Evolutionary conservation across 2,329 filamentous ascomycete species (phyloP).

Genomic region (Didymella glomerata): DNA sequence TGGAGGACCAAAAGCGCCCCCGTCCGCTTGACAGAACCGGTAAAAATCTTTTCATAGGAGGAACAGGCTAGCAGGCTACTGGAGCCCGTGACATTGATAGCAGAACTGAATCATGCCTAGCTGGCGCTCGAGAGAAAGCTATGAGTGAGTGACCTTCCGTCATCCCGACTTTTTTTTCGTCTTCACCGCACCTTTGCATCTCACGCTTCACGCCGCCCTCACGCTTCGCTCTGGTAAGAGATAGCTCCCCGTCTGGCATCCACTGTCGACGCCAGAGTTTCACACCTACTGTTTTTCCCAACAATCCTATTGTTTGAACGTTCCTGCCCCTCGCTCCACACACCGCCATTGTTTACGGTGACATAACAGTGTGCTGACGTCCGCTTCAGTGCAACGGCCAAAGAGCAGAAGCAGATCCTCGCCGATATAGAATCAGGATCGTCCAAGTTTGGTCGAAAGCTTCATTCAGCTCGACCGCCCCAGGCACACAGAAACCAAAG

Average conservation of each 20-base stretch:
- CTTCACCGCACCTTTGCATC: slow-evolving; percentile 28
- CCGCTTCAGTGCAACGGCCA: slow-evolving; percentile 40
- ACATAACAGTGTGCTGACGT: slow-evolving; percentile 23
- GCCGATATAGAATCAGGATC: slow-evolving; percentile 51
- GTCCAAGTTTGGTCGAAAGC: slow-evolving; percentile 48
- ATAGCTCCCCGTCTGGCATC: slow-evolving; percentile 8
- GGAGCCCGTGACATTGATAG: slow-evolving; percentile 26
- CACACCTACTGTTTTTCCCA: slow-evolving; percentile 1
- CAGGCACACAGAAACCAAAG: slow-evolving; percentile 32
- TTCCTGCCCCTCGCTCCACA: slow-evolving; percentile 8
- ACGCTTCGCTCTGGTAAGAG: slow-evolving; percentile 25
- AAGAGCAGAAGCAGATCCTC: slow-evolving; percentile 52
- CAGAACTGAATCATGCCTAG: slow-evolving; percentile 48
- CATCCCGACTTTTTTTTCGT: slow-evolving; percentile 25
- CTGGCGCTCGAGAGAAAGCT: slow-evolving; percentile 52
- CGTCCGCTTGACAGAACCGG: slow-evolving; percentile 33
- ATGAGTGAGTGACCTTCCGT: slow-evolving; percentile 47
- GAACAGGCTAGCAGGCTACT: slow-evolving; percentile 35
- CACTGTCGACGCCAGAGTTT: slow-evolving; percentile 11
- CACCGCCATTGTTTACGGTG: slow-evolving; percentile 25
- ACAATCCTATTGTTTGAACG: slow-evolving; percentile 6
- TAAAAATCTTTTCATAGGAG: slow-evolving; percentile 28
- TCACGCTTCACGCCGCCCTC: slow-evolving; percentile 14
- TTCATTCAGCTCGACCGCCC: slow-evolving; percentile 34
- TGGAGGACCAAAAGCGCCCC: slow-evolving; percentile 19